Evolutionary conservation across 2,329 filamentous ascomycete species (phyloP), one percentile per base, ranked within the genome.

Genomic region (Neopestalotiopsis clavispora): DNA sequence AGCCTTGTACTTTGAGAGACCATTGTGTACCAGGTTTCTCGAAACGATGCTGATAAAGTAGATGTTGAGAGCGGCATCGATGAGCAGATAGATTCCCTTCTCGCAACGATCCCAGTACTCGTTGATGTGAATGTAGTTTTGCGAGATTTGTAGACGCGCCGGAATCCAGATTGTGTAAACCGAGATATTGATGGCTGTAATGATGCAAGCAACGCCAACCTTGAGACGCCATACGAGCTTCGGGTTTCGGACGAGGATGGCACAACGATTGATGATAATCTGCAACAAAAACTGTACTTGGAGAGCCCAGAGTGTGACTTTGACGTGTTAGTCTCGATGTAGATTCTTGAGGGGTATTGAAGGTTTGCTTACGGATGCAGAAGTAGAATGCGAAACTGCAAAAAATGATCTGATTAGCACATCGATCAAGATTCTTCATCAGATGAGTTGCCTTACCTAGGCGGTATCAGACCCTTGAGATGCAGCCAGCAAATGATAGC

Each of bases 111-210:
- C 65, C 65, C 65, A 67, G 13, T 14, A 28, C 4, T 28, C 13
- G 30, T 67, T 67, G 14, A 67, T 62, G 20, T 75, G 70, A 34
- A 86, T 78, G 66, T 81, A 87, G 0, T 64, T 73, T 0, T 81
- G 67, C 4, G 73, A 81, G 4, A 83, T 78, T 57, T 85, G 80
- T 0, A 87, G 75, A 1, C 84, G 83, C 0, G 85, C 81, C 0
- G 86, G 86, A 23, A 88, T 84, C 86, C 86, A 88, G n/a, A 88
- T 86, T 67, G 78, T 79, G 62, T 85, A 87, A 1, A 88, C 86
- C 2, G 81, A 82, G 23, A 87, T 83, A 63, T 88, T 88, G 67
- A 88, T 79, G 1, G 78, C 69, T 1, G 82, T 79, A 68, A 88
- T 85, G n/a, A 86, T 34, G 1, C 76, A 61, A 0, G 84, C 80